Evolutionary conservation across 345 rosid species (phyloP).

Genomic region (Kandelia obovata): DNA sequence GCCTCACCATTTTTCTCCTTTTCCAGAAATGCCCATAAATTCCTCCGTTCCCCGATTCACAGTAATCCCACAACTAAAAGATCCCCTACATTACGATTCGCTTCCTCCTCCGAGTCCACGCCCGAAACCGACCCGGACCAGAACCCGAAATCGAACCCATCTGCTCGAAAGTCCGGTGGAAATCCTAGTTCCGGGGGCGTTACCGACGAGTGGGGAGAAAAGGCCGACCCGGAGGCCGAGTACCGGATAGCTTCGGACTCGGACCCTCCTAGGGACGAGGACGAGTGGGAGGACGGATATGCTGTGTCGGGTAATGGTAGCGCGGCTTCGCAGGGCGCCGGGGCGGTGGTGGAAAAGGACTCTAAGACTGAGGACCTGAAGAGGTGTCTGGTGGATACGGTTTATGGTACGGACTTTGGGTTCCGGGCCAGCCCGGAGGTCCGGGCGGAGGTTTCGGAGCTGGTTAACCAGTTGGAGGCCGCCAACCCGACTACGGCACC

Average conservation of each 20-base stretch:
- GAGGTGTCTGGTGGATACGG: conserved; percentile 76
- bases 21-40: background rate
- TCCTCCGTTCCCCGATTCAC: conserved; percentile 16
- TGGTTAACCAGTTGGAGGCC: conserved; percentile 85
- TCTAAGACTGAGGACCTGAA: conserved; percentile 53
- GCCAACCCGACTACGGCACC: conserved; percentile 69
- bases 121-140: conserved; percentile 16
- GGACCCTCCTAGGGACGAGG: conserved; percentile 78
- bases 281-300: conserved; percentile 70
- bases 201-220: conserved; percentile 92
- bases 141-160: conserved; percentile 7
- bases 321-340: conserved; percentile 15
- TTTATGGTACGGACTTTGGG: conserved; percentile 79
- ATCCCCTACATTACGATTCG: too few species aligned
- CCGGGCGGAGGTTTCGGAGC: conserved; percentile 82
- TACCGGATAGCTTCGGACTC: conserved; percentile 45
- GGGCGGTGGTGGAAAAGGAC: conserved; percentile 17
- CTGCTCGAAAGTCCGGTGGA: conserved; percentile 1
- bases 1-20: background rate
- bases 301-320: conserved; percentile 42
- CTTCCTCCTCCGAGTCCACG: conserved; percentile 23
- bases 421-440: conserved; percentile 61
- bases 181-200: conserved; percentile 10
- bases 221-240: conserved; percentile 34
- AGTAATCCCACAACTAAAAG: conserved; percentile 6